A percentile compares a stretch with the other conserved stretches of the same genome.
Conservation (phyloP, 2,329 filamentous ascomycete genomes). For the Cryphonectria radicalis region DNA sequence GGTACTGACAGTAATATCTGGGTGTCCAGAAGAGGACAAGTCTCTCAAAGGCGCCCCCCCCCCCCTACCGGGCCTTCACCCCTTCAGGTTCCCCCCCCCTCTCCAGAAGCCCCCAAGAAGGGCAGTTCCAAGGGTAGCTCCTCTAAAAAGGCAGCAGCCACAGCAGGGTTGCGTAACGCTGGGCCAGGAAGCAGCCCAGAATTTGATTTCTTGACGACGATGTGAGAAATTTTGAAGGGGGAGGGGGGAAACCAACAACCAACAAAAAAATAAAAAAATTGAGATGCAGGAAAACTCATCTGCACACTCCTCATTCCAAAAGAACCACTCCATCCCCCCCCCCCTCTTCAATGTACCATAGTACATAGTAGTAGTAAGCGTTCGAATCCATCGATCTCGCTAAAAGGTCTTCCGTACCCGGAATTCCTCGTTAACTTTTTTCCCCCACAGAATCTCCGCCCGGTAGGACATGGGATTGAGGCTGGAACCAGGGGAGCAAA, state of each 20-base stretch:
- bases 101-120: background rate
- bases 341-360: background rate
- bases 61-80: no score
- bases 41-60: background rate
- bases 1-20: background rate
- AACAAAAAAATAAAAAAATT: background rate
- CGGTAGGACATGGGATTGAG: conserved; percentile 1
- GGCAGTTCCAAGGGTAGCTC: background rate
- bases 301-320: background rate
- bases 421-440: background rate
- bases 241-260: background rate
- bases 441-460: conserved; percentile 12
- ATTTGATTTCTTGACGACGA: background rate
- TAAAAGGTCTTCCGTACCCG: conserved; percentile 5
- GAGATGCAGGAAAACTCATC: background rate
- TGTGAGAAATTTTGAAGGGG: background rate
- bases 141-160: background rate
- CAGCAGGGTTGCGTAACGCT: background rate
- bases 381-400: conserved; percentile 16
- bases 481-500: conserved; percentile 5
- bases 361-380: background rate
- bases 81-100: no score
- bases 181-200: background rate
- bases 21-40: background rate
- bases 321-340: background rate